Conservation (phyloP, 306 rosid genomes). For the Coriaria nepalensis region DNA sequence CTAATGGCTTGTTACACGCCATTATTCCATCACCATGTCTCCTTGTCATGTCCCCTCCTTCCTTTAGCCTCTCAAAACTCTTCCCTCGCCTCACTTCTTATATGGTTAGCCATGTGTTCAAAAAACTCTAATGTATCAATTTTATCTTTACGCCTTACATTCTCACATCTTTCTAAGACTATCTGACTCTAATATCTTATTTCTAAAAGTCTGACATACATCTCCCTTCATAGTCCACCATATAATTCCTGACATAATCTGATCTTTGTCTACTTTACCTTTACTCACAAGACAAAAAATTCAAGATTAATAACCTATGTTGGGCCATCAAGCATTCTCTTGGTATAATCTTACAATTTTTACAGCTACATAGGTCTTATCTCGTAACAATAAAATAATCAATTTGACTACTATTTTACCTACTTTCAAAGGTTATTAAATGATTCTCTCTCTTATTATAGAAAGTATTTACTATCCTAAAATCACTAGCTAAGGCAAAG, state of each 20-base stretch:
- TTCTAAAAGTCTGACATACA: too few relatives aligned
- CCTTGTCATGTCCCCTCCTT: not conserved
- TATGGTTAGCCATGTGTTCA: not conserved
- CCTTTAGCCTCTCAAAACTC: not conserved
- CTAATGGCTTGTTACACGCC: not conserved
- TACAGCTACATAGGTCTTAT: not conserved
- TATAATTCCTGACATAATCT: not conserved
- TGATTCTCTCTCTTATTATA: not conserved
- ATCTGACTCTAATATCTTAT: not conserved
- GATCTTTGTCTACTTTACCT: not conserved
- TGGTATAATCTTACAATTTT: not conserved
- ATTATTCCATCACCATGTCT: not conserved
- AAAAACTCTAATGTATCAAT: too few relatives aligned
- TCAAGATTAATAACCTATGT: not conserved
- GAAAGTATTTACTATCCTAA: too few relatives aligned
- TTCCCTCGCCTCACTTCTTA: not conserved
- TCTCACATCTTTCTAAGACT: not conserved
- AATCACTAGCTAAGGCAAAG: too few relatives aligned
- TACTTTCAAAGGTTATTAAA: not conserved
- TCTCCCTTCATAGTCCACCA: too few relatives aligned
- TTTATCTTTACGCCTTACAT: too few relatives aligned
- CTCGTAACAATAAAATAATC: not conserved
- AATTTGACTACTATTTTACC: not conserved
- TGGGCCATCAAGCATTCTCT: not conserved
- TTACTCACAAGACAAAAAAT: too few relatives aligned